Conservation (phyloP, 1,139 yeast species). For the Scheffersomyces illinoinensis region DNA sequence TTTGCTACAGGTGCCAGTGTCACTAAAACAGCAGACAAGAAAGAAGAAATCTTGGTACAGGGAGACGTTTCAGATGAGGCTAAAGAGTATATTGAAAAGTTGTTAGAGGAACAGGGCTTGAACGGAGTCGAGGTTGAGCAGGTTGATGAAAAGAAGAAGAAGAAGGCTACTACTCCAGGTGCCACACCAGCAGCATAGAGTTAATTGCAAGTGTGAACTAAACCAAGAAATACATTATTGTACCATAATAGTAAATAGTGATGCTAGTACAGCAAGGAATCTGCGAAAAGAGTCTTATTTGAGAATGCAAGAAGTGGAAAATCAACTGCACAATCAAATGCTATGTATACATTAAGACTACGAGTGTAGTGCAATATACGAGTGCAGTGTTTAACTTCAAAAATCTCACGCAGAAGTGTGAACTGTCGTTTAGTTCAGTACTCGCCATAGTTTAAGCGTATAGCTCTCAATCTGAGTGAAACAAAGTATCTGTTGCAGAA, state of each 20-base stretch:
- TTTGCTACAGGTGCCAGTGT: slow-evolving; percentile 98
- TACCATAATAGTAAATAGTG: neutral
- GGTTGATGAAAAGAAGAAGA: slow-evolving; percentile 77
- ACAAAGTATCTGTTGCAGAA: too few species aligned
- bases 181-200: neutral
- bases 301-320: neutral
- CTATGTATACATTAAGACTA: neutral
- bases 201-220: neutral
- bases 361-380: neutral
- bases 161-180: slow-evolving; percentile 44
- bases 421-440: too few species aligned
- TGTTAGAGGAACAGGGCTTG: slow-evolving; percentile 80
- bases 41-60: slow-evolving; percentile 88
- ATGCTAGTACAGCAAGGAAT: neutral
- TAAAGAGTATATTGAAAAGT: slow-evolving; percentile 67
- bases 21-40: slow-evolving; percentile 88
- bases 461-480: too few species aligned
- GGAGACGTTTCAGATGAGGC: slow-evolving; percentile 96
- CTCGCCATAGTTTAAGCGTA: too few species aligned
- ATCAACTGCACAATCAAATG: neutral
- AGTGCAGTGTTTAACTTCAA: neutral
- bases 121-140: slow-evolving; percentile 85
- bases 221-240: neutral
- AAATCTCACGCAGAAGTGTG: too few species aligned
- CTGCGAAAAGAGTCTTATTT: neutral